Conservation (phyloP, 169 alveolate genomes). For the Cryptosporidium ubiquitum region DNA sequence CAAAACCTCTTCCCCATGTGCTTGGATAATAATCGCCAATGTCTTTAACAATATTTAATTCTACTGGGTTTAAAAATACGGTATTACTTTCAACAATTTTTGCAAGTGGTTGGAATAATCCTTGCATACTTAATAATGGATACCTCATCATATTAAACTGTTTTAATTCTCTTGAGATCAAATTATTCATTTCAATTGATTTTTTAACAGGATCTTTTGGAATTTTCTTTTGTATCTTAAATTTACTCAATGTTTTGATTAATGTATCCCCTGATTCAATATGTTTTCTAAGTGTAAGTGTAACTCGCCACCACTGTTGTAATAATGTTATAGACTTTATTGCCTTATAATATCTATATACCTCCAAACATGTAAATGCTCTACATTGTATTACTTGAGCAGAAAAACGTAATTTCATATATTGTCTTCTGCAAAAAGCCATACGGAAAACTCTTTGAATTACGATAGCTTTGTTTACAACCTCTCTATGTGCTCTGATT, state of each 20-base stretch:
- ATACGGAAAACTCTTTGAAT: conserved; percentile 70
- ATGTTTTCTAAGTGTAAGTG: conserved; percentile 1
- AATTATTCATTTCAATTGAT: conserved; percentile 34
- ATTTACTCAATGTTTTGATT: conserved; percentile 17
- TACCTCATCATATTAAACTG: conserved; percentile 73
- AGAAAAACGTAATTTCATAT: conserved; percentile 17
- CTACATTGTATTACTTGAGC: conserved; percentile 73
- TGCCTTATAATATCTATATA: conserved; percentile 58
- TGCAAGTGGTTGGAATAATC: conserved; percentile 73
- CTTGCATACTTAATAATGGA: conserved; percentile 72
- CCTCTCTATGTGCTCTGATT: conserved; percentile 70
- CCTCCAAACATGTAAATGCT: conserved; percentile 70
- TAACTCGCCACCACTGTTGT: conserved; percentile 72
- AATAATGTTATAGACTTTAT: conserved; percentile 48
- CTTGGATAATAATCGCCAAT: conserved; percentile 70
- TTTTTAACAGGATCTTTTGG: conserved; percentile 44
- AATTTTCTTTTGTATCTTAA: conserved; percentile 34
- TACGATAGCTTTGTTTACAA: conserved; percentile 62
- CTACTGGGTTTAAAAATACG: conserved; percentile 69
- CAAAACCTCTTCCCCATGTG: conserved; percentile 74
- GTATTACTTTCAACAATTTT: conserved; percentile 73
- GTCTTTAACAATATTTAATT: conserved; percentile 37
- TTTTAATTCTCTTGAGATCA: conserved; percentile 38
- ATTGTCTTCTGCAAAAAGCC: conserved; percentile 67
- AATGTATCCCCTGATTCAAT: conserved; percentile 33